Evolutionary conservation across 768 basidiomycete species (phyloP), one percentile per base, ranked within the genome.

Genomic region (Boletus insuetus): DNA sequence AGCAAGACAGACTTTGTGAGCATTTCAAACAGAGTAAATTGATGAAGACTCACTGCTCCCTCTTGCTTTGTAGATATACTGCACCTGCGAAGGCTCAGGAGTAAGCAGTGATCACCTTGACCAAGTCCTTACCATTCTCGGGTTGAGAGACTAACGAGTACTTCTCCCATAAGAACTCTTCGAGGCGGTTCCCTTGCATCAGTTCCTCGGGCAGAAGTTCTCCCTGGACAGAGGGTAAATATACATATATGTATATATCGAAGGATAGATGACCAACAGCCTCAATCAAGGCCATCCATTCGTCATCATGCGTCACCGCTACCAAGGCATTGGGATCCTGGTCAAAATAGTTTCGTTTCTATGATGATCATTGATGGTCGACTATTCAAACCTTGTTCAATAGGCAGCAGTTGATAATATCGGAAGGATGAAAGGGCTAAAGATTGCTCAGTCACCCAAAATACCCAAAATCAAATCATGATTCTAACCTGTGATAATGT

Each of bases 361-460:
- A 8, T 13, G 2, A 32, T 24, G 29, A 4, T 32, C 6, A 11
- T 10, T 13, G 11, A 34, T n/a, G 4, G 12, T 6, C 3, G 8
- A 19, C 16, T 3, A 32, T 20, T 13, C 38, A 19, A 31, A 49
- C 48, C 24, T 49, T 38, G 3, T 47, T 41, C 43, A 59, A 29
- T 42, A 53, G 14, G 14, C 35, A 57, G 10, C 17, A 34, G 7
- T 55, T 59, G 17, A 59, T 53, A 2, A 42, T 6, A 26, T 59
- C 55, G 6, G 47, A 50, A 10, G 60, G 53, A 35, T 61, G 57
- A 19, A 49, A 41, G 2, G 55, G 58, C 58, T 59, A 4, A n/a
- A 24, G 1, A 9, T 22, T 17, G 12, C 0, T 46, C 2, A 12
- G 19, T 39, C 19, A 13, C 20, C 3, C 3, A 12, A 10, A 12